phyloP scores from a whole-genome alignment of 1,139 yeast species.

The Candida sp. region DNA sequence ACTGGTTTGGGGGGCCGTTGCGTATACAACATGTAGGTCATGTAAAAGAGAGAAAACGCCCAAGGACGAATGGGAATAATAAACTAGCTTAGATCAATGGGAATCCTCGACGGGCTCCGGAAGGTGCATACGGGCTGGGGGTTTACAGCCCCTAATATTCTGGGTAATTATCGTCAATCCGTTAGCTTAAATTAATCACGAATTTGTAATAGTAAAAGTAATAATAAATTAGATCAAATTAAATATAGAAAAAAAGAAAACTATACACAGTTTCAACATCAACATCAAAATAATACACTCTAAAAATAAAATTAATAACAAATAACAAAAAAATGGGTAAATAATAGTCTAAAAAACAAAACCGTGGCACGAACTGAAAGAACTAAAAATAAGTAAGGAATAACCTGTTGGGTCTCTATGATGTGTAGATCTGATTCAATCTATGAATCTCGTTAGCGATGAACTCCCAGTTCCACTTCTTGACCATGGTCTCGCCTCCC shows the following conservation, averaged over 20 bases:
- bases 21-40: background rate
- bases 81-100: too few species aligned
- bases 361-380: background rate
- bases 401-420: background rate
- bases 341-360: background rate
- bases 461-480: slow-evolving; percentile 34
- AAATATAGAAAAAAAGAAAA: background rate
- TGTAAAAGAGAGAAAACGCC: background rate
- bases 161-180: background rate
- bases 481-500: slow-evolving; percentile 2
- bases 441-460: slow-evolving; percentile 38
- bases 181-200: background rate
- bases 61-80: background rate
- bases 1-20: too few species aligned
- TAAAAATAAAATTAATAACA: background rate
- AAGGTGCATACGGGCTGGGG: too few species aligned
- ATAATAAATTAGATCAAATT: too few species aligned
- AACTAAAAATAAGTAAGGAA: background rate
- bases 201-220: background rate
- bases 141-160: background rate
- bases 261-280: background rate
- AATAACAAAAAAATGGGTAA: too few species aligned
- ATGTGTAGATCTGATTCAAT: slow-evolving; percentile 37
- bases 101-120: background rate
- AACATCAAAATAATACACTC: background rate